Evolutionary conservation across 148 eudicot genomes (phyloP).

Genomic region (Rhododendron simsii): DNA sequence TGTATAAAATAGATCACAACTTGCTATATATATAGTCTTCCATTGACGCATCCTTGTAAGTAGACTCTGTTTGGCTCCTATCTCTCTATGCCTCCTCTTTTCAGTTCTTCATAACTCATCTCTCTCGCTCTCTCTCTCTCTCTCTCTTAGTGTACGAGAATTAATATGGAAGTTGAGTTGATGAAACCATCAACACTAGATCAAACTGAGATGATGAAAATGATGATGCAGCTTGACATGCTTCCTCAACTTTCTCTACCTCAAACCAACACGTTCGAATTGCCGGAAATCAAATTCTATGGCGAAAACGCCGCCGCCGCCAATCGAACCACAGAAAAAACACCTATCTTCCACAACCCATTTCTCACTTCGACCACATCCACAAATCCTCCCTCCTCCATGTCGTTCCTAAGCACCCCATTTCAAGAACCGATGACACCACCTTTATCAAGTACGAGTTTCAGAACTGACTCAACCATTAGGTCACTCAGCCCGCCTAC

Average conservation of each 20-base stretch:
- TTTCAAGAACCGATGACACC: not conserved
- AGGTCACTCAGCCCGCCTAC: no score
- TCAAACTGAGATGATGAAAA: constrained; percentile 22
- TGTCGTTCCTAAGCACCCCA: not conserved
- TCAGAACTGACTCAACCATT: no score
- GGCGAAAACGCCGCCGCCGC: constrained; percentile 11
- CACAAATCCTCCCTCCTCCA: not conserved
- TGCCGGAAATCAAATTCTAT: constrained; percentile 13
- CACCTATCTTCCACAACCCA: not conserved
- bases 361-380: not conserved
- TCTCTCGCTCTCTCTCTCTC: not conserved
- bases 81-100: not conserved
- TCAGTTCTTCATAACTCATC: not conserved
- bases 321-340: not conserved
- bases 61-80: not conserved
- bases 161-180: constrained; percentile 3
- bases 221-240: constrained; percentile 19
- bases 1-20: no score
- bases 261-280: not conserved
- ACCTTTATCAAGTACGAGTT: no score
- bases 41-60: constrained; percentile 3
- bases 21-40: constrained; percentile 10
- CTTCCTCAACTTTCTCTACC: not conserved
- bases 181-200: constrained; percentile 11
- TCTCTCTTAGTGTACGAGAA: not conserved